Base-by-base conservation (phyloP, 2,329 filamentous ascomycete genomes). In the Xylariales sp. region DNA sequence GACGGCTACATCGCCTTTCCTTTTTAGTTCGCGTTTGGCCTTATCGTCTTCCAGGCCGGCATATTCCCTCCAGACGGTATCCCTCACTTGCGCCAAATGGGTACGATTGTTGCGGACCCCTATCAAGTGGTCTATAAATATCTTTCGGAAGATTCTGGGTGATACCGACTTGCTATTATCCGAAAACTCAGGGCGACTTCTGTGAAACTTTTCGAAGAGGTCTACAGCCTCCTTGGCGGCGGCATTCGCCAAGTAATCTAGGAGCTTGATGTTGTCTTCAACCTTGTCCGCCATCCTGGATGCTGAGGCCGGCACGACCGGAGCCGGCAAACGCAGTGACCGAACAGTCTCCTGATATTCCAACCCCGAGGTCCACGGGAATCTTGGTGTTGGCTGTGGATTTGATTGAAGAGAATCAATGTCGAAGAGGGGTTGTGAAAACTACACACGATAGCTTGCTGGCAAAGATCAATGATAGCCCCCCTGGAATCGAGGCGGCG, bases 51-150 rank as follows among this genome's bases (percentile, higher is more conserved):
- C 23, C 7, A 54, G 28, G 5, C 12, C 3, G n/a, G 7, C 3
- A 10, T 48, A 64, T 16, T 58, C 1, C 1, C 12, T 16, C 62
- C 54, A 52, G 23, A 59, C 14, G 4, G n/a, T n/a, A 5, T 7
- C n/a, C 14, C 67, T 28, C 23, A 59, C 46, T 10, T 63, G 43
- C 7, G 30, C 9, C 3, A 67, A 30, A 49, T 39, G 63, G 16
- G 41, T 39, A 28, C 64, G 61, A 5, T 14, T 30, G 3, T 36
- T 34, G 18, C 43, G 36, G 18, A 41, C n/a, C 14, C 48, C 43
- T 10, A 55, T 28, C 4, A 65, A 55, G 32, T 71, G 64, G 7
- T 67, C 36, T 3, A 67, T 61, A 5, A 65, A 12, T 23, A 71
- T 34, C n/a, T 3, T n/a, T 28, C 48, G 53, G 52, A 65, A 69